Conservation (phyloP, 768 basidiomycete species). For the Trametes cubensis region DNA sequence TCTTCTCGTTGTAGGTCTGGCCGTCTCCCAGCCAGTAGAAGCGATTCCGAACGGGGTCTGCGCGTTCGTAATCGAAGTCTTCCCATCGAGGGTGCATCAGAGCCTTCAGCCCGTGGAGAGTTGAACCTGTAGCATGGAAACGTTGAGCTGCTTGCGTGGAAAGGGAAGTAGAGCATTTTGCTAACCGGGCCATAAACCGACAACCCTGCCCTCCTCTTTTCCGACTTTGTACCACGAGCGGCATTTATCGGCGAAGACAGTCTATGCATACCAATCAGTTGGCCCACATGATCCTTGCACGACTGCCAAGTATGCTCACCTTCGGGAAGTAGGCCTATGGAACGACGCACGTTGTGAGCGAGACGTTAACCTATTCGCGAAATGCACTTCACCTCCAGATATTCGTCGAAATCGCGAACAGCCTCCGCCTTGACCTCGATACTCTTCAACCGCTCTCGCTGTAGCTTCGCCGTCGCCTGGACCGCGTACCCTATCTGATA, state of each 20-base stretch:
- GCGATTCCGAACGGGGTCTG: conserved; percentile 48
- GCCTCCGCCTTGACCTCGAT: conserved; percentile 63
- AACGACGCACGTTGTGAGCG: conserved; percentile 7
- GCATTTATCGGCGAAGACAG: conserved; percentile 59
- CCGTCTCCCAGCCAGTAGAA: conserved; percentile 65
- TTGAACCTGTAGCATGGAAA: conserved; percentile 40
- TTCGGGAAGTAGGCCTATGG: conserved; percentile 49
- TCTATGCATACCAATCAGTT: conserved; percentile 36
- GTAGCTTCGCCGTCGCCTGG: conserved; percentile 57
- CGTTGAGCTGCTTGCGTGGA: no score
- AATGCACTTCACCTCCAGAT: conserved; percentile 47
- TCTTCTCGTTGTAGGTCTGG: conserved; percentile 52
- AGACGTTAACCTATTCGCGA: background rate
- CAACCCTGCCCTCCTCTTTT: conserved; percentile 56
- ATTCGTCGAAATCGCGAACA: conserved; percentile 62
- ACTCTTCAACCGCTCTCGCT: conserved; percentile 62
- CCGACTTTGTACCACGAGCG: conserved; percentile 65
- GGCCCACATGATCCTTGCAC: background rate
- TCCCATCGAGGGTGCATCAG: conserved; percentile 62
- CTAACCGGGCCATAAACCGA: conserved; percentile 59
- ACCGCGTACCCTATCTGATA: conserved; percentile 60
- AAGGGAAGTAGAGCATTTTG: conserved; percentile 1
- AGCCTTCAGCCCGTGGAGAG: conserved; percentile 49
- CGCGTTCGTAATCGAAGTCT: conserved; percentile 54
- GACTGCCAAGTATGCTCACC: conserved; percentile 31